These are phyloP conservation scores for Mycena leptocephala DNA, from an alignment of 768 basidiomycete species.

Conservation along the genomic window DNA sequence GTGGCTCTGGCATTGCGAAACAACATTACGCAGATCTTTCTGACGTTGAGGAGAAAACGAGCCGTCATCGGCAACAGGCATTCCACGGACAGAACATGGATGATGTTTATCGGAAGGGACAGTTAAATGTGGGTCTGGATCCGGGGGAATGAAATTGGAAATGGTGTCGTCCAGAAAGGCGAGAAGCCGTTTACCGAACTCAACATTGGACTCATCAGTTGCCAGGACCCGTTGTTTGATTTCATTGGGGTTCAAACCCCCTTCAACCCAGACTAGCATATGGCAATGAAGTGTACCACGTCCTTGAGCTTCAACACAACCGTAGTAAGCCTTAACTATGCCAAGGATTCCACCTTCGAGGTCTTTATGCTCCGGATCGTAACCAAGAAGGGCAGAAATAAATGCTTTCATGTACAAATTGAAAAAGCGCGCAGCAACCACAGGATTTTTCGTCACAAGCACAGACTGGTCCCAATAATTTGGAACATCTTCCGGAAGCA, in stretches of 20 bases:
- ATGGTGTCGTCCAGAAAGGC: conserved; percentile 28
- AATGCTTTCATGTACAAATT: conserved; percentile 25
- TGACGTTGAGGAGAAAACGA: not conserved
- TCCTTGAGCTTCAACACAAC: conserved; percentile 27
- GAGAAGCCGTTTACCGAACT: conserved; percentile 3
- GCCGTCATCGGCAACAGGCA: not conserved
- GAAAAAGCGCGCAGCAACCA: conserved; percentile 2
- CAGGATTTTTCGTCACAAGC: conserved; percentile 1
- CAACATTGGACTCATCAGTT: not conserved
- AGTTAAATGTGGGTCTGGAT: not conserved
- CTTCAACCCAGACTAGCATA: conserved; percentile 22
- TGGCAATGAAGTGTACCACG: conserved; percentile 28
- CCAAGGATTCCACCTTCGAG: conserved; percentile 20
- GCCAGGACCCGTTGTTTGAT: conserved; percentile 1
- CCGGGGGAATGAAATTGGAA: not conserved
- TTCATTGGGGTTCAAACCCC: conserved; percentile 20
- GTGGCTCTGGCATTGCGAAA: conserved; percentile 39
- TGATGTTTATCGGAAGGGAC: not conserved
- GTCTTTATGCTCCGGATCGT: not conserved
- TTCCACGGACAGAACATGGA: conserved; percentile 24
- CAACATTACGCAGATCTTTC: conserved; percentile 32
- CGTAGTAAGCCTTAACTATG: conserved; percentile 19
- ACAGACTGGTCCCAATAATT: conserved; percentile 13
- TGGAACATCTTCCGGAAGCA: not conserved
- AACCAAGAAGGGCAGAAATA: not conserved